phyloP scores from a whole-genome alignment of 177 flowering plant species.

The Telopea speciosissima region DNA sequence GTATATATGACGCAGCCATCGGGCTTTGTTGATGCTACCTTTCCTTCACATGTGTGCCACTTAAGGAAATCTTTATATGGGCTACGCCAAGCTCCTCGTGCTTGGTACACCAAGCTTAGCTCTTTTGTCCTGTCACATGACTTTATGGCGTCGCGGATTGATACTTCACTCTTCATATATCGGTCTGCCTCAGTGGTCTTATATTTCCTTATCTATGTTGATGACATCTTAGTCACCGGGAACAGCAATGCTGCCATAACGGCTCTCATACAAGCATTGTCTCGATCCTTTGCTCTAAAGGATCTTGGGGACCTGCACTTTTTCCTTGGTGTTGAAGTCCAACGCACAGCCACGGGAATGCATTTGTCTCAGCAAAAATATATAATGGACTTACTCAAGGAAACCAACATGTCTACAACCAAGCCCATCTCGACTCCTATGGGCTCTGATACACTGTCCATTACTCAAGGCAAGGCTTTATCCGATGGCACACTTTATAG shows the following conservation, averaged over 20 bases:
- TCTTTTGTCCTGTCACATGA: not conserved
- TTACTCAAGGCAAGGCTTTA: not conserved
- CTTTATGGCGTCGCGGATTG: not conserved
- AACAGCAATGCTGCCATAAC: not conserved
- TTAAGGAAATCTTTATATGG: not conserved
- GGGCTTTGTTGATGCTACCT: not conserved
- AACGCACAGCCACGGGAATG: not conserved
- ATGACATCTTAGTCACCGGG: not conserved
- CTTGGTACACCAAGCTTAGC: not conserved
- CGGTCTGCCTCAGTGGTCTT: not conserved
- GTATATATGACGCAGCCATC: not conserved
- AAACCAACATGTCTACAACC: too few relatives aligned
- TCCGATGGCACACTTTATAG: not conserved
- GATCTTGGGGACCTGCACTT: not conserved
- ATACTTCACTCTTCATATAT: not conserved
- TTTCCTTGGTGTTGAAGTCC: not conserved
- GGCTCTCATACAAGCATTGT: not conserved
- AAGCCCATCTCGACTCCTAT: not conserved
- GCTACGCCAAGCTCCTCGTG: not conserved
- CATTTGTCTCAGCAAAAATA: not conserved
- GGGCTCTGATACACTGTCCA: not conserved
- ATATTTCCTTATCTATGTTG: too few relatives aligned
- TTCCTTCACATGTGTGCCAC: not conserved
- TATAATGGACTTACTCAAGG: too few relatives aligned
- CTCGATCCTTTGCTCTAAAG: not conserved